A percentile compares a stretch with the other conserved stretches of the same genome.
These are phyloP conservation scores for Drechmeria coniospora DNA, from an alignment of 2,329 filamentous ascomycete species.

Conservation along the genomic window DNA sequence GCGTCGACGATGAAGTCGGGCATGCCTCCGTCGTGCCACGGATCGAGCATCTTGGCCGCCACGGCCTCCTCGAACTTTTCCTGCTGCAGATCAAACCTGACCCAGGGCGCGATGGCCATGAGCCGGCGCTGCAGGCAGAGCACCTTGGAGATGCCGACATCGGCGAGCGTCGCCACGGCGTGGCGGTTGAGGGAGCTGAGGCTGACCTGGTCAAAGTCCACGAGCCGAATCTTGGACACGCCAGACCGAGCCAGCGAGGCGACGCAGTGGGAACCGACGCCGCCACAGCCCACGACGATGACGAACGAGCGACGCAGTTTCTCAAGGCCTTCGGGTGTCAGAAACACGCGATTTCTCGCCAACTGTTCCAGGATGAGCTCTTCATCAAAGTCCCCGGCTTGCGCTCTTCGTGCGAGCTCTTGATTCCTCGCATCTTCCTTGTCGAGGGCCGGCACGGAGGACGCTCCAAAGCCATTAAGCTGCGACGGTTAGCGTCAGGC, in stretches of 20 bases:
- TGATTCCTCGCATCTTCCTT: slow-evolving; percentile 47
- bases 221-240: slow-evolving; percentile 69
- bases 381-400: slow-evolving; percentile 49
- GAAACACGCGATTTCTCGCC: slow-evolving; percentile 81
- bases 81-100: slow-evolving; percentile 70
- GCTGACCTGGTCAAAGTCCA: slow-evolving; percentile 97
- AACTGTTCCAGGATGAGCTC: slow-evolving; percentile 90
- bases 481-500: slow-evolving; percentile 15
- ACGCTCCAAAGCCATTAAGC: slow-evolving; percentile 47
- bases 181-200: slow-evolving; percentile 91
- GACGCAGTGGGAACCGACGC: slow-evolving; percentile 84
- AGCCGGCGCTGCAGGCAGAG: slow-evolving; percentile 65
- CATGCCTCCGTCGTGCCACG: slow-evolving; percentile 46
- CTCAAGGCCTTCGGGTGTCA: slow-evolving; percentile 64
- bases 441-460: slow-evolving; percentile 29
- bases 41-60: slow-evolving; percentile 50
- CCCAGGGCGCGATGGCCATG: slow-evolving; percentile 83
- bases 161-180: slow-evolving; percentile 81
- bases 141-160: slow-evolving; percentile 89
- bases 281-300: slow-evolving; percentile 82
- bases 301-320: slow-evolving; percentile 73
- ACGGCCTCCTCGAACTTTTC: slow-evolving; percentile 62
- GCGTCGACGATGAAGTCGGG: slow-evolving; percentile 91
- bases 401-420: slow-evolving; percentile 42
- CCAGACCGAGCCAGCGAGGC: slow-evolving; percentile 79